These are phyloP conservation scores for Eucalyptus cladocalyx DNA, from an alignment of 345 rosid genomes.

Conservation along the genomic window DNA sequence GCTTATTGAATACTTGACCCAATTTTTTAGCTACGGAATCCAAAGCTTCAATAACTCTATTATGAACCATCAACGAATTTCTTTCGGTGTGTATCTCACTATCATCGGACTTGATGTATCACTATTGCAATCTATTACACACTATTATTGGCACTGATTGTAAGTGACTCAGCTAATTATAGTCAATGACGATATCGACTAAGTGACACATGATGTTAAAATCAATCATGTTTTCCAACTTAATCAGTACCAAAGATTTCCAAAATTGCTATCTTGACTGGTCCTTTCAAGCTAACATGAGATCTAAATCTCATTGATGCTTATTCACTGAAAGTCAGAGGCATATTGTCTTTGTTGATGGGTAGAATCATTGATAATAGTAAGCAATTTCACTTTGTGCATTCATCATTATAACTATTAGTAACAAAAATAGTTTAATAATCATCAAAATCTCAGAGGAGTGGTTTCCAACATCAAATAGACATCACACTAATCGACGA, in stretches of 20 bases:
- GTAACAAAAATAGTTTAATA: accelerated
- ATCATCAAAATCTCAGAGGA: not conserved
- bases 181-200: accelerated
- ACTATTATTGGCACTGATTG: accelerated
- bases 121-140: not conserved
- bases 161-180: not conserved
- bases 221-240: not conserved
- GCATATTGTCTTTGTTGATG: not conserved
- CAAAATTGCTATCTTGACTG: not conserved
- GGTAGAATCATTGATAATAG: not conserved
- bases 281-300: not conserved
- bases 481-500: not conserved
- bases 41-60: no score
- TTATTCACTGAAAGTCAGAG: not conserved
- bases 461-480: not conserved
- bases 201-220: not conserved
- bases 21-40: no score
- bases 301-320: not conserved
- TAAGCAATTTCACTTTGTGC: no score
- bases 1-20: no score
- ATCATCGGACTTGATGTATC: accelerated
- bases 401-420: not conserved
- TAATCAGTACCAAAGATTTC: not conserved
- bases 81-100: not conserved
- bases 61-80: no score